Base-by-base conservation (phyloP, 2,329 filamentous ascomycete species). In the Trichoderma sp. region DNA sequence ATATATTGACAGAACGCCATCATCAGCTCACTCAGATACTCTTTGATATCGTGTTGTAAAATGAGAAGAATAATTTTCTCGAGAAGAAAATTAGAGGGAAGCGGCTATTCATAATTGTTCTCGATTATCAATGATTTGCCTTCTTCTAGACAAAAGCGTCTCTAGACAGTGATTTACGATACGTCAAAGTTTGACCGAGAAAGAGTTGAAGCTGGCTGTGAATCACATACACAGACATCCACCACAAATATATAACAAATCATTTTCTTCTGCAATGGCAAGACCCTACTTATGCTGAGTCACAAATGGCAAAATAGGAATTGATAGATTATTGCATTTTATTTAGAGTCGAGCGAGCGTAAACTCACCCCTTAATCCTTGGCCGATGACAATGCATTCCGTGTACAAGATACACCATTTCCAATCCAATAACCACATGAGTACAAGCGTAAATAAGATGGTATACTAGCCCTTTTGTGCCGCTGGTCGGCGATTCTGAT, bases 1-100 rank as follows among this genome's bases (percentile, higher is more conserved):
- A 17, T 30, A 12, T 57, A 30, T 8, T 13, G 78, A 75, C 57
- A 76, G 30, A 74, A 78, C 0, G 76, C 12, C 78, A 80, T 80
- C 7, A 7, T 65, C 8, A 55, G 13, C 28, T 8, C 6, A 36
- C 13, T 20, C 26, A 4, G 4, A 23, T 26, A 11, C 17, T 39
- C 8, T 9, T 4, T 8, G 36, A 63, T 55, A 3, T 17, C 4
- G 28, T 7, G 2, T 13, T 15, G 50, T 28, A 15, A 5, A 34
- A 1, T 7, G 58, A 61, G 58, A 26, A n/a, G 28, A 58, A 26
- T 13, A 2, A 12, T 58, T 9, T 1, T n/a, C 55, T 20, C 2
- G 4, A 6, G 12, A 5, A 3, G 17, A n/a, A 20, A 17, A 32
- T 8, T 26, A 47, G 65, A 59, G 34, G 34, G 34, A 58, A 23